Conservation (phyloP, 2,329 filamentous ascomycete genomes). For the Pseudocercospora eumusae region DNA sequence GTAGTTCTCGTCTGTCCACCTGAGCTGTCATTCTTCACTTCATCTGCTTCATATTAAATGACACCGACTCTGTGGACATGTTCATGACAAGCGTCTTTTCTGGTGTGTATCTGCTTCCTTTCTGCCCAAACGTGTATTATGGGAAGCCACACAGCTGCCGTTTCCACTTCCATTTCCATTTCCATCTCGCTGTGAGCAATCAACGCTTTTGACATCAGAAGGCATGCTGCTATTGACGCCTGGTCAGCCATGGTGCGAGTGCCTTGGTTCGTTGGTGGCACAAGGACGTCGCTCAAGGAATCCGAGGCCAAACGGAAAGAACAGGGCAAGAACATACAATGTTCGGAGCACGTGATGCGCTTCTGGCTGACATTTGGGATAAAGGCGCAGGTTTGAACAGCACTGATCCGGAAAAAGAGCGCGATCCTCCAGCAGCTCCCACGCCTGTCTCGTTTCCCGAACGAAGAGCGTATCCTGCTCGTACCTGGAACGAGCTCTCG, state of each 20-base stretch:
- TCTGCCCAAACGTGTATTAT: neutral
- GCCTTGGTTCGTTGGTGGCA: conserved; percentile 22
- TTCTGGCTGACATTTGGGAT: neutral
- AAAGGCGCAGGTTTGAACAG: conserved; percentile 24
- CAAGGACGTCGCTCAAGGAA: conserved; percentile 5
- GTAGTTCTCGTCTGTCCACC: too few relatives aligned
- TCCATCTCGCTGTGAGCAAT: neutral
- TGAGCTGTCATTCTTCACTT: too few relatives aligned
- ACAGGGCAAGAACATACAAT: conserved; percentile 4
- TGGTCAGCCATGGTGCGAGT: conserved; percentile 4
- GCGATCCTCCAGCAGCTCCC: conserved; percentile 34
- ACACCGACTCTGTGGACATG: too few relatives aligned
- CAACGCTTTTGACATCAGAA: neutral
- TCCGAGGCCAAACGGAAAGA: neutral
- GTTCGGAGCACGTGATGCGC: neutral
- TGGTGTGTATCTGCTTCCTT: conserved; percentile 21
- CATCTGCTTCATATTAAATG: too few relatives aligned
- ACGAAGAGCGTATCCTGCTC: conserved; percentile 5
- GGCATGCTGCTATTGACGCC: neutral
- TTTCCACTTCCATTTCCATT: too few relatives aligned
- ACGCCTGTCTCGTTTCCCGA: conserved; percentile 35
- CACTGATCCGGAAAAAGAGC: conserved; percentile 32
- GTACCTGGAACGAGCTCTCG: conserved; percentile 24
- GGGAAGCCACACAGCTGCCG: neutral
- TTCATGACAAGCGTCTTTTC: conserved; percentile 27